Evolutionary conservation across 2,329 filamentous ascomycete genomes (phyloP), one percentile per base, ranked within the genome.

Genomic region (Neopestalotiopsis sp.): DNA sequence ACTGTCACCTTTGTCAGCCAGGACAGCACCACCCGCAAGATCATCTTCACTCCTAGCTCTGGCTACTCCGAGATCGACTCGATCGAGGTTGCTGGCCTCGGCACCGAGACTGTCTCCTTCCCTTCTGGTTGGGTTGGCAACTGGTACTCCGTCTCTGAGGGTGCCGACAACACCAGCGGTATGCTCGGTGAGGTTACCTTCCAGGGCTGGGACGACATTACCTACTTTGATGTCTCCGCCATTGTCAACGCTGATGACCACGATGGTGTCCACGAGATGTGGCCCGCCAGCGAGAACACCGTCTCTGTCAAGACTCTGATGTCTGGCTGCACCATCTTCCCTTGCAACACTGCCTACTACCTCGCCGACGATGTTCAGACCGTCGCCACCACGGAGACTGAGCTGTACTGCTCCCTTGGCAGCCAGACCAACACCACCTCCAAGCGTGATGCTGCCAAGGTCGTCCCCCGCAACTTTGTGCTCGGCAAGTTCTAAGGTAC

Each of bases 171-270:
- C 72, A 73, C 74, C 57, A 76, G 81, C 5, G 87, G 87, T 73
- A 89, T 87, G 84, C 82, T 87, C 68, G 85, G 85, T 67, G 85
- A 87, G 81, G 80, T 86, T 67, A 79, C 79, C 71, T 87, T 86
- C 75, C 79, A 84, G 66, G 85, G 83, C 75, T 87, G 78, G 78
- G 74, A 77, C 66, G 86, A 80, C 71, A 70, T 81, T 69, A 88
- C 84, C 68, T 89, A 84, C 83, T 89, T 87, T 69, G 87, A 89
- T 71, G 86, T 89, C 71, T 88, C 86, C 12, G 87, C 87, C 76
- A 89, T 89, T 71, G 85, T 88, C 73, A 79, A 86, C 77, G 78
- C 85, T 65, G 75, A 75, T 53, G 87, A 89, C 77, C 73, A 79
- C 72, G 68, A 84, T 71, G 86, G 86, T 73, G 82, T 89, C 74